Evolutionary conservation across 2,329 filamentous ascomycete species (phyloP), one percentile per base, ranked within the genome.

Genomic region (Claviceps citrina): DNA sequence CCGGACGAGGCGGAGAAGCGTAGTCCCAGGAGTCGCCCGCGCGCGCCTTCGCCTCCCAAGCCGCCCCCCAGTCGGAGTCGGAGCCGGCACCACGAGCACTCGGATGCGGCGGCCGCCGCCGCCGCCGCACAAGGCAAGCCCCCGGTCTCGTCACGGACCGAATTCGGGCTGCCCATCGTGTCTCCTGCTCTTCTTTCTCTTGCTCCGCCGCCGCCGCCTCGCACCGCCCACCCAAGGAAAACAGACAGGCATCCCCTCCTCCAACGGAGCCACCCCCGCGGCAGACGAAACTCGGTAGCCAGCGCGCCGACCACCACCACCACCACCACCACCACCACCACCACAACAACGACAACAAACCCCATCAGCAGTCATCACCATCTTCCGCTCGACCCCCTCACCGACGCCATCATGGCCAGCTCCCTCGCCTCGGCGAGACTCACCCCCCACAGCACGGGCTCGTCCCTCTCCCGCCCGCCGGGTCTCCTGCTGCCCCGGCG

Each of bases 351-450:
- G 15, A 16, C 28, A 28, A 5, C 12, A 28, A 7, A n/a, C n/a
- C n/a, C n/a, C 26, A 28, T 13, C 7, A 31, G 31, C 19, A 60
- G n/a, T n/a, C n/a, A n/a, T n/a, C n/a, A n/a, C n/a, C n/a, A 51
- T 38, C 65, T 78, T 22, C 70, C 71, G 1, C 66, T 83, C 8
- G 71, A 78, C 43, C 76, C 76, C 0, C 70, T 87, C 7, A 77
- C 81, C 10, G 74, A 75, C 49, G 83, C 83, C 46, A 84, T 87
- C 43, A 71, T 87, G 50, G 82, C 81, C 2, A 77, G 81, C 2
- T 81, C 78, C 19, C 65, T 87, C 0, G 83, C 83, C 5, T 75
- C 80, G 1, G 68, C 76, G 2, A 73, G 76, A 46, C 62, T 60
- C 40, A 63, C 55, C 39, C 65, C 55, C 34, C 60, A 60, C 42